Base-by-base conservation (phyloP, 768 basidiomycete genomes). In the Trametopsis cervina region DNA sequence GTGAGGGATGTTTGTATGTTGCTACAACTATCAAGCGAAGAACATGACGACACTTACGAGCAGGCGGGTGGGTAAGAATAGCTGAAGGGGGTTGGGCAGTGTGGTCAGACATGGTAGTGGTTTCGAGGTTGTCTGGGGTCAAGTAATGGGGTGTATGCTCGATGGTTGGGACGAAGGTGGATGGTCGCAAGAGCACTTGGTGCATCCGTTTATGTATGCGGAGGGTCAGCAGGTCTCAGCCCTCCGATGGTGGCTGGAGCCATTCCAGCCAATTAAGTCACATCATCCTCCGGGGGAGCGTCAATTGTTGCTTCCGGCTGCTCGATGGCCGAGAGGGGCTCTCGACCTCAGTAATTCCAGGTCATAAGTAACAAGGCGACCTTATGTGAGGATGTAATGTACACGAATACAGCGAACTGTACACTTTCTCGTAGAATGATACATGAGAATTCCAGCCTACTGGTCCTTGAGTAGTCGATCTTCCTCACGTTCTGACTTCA, bases 31-130 rank as follows among this genome's bases (percentile, higher is more conserved):
- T n/a, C n/a, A n/a, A n/a, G n/a, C n/a, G n/a, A n/a, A n/a, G n/a
- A n/a, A n/a, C n/a, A n/a, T n/a, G n/a, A n/a, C n/a, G n/a, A n/a
- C 12, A 51, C 53, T 29, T 36, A 54, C 53, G 45, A 10, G 53
- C 53, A 23, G 53, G 53, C n/a, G 53, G 53, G 38, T 54, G 53
- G 25, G 45, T 36, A 4, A 49, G 39, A 21, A 54, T 18, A 7
- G 29, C 37, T 47, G 25, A 25, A 20, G 29, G 26, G 23, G 46
- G 23, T 22, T 33, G 25, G 36, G 41, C 42, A 38, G 10, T 17
- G 46, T 27, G 23, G 22, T 46, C 1, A 42, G 22, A 12, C 51
- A 33, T 33, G 29, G 29, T 33, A 15, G 15, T 15, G 29, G 51
- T 40, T 46, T 40, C 45, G 47, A 42, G 24, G 42, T 36, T 11